Base-by-base conservation (phyloP, 192 early-diverging fungal species). In the Linnemannia hyalina region DNA sequence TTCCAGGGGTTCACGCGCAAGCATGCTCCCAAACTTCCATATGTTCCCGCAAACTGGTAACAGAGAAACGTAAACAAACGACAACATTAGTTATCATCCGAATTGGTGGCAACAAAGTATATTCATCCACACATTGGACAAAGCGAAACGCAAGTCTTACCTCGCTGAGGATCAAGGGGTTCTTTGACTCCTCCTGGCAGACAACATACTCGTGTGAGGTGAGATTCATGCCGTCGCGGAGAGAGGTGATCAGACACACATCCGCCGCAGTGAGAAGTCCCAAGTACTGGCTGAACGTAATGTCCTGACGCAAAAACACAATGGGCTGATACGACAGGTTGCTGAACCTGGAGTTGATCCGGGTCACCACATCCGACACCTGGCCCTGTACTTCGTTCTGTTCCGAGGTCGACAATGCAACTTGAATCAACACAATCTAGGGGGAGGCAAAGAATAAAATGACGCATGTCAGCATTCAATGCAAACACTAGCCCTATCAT, bases 1-100 rank as follows among this genome's bases (percentile, higher is more conserved):
- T 99, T 97, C 98, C 97, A 99, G 26, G 98, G 98, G 86, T 99
- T 99, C n/a, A 99, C 96, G 20, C 96, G 90, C 29, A 97, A 86
- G 46, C 92, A 93, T 29, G 95, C 96, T 55, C 95, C 95, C 40
- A 98, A 93, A 18, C 95, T 94, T 65, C 98, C 97, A 74, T 97
- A 97, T 0, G 98, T 98, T 46, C 98, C 98, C 29, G 97, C 96
- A 92, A 99, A 99, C 92, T 91, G 76, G 18, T 15, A n/a, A 29
- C 47, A 41, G 6, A n/a, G 36, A 36, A 32, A 75, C 2, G 54
- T 40, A 55, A 55, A 29, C 6, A 55, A 35, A 70, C 7, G 49
- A 29, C 49, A 40, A 70, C 9, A 16, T 29, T 36, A 35, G 46
- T n/a, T 22, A 6, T 20, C n/a, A 26, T 76, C 0, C 41, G 22